A percentile compares a stretch with the other conserved stretches of the same genome.
Conservation (phyloP, 2,329 filamentous ascomycete species). For the Dendrostoma leiphaemia region DNA sequence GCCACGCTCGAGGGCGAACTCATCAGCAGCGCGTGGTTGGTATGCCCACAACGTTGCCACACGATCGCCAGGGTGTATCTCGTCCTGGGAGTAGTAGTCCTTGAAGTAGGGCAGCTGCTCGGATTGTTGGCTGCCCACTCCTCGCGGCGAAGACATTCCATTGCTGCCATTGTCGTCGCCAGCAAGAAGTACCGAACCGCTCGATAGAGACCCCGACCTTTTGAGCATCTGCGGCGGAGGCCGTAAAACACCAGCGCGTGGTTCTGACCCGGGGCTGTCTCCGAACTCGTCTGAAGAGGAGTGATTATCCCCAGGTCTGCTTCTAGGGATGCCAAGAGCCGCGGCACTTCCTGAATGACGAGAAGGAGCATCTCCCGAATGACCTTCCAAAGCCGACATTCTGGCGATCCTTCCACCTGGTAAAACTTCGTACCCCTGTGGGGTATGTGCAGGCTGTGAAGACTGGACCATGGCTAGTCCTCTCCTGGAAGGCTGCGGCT, state of each 20-base stretch:
- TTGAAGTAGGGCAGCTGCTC: conserved; percentile 97
- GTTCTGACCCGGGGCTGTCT: conserved; percentile 69
- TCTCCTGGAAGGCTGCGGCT: conserved; percentile 71
- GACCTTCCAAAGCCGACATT: conserved; percentile 89
- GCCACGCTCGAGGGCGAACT: conserved; percentile 88
- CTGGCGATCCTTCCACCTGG: conserved; percentile 88
- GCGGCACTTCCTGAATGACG: conserved; percentile 47
- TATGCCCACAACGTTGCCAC: conserved; percentile 96
- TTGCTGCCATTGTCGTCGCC: conserved; percentile 69
- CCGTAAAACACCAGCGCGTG: conserved; percentile 53
- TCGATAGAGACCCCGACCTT: conserved; percentile 86
- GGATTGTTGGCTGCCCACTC: conserved; percentile 82
- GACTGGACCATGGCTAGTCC: conserved; percentile 41
- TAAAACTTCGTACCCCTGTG: conserved; percentile 68
- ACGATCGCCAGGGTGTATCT: conserved; percentile 87
- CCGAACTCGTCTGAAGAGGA: conserved; percentile 73
- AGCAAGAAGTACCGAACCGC: conserved; percentile 73
- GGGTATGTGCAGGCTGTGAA: conserved; percentile 28
- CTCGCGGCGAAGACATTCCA: conserved; percentile 81
- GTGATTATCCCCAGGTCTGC: conserved; percentile 49
- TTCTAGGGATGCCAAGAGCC: conserved; percentile 43
- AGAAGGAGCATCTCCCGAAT: conserved; percentile 60
- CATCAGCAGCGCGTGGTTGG: conserved; percentile 87
- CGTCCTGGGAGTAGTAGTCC: conserved; percentile 96
- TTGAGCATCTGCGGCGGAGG: conserved; percentile 60